Evolutionary conservation across 2,329 filamentous ascomycete genomes (phyloP), one percentile per base, ranked within the genome.

Genomic region (Graphilbum sp.): DNA sequence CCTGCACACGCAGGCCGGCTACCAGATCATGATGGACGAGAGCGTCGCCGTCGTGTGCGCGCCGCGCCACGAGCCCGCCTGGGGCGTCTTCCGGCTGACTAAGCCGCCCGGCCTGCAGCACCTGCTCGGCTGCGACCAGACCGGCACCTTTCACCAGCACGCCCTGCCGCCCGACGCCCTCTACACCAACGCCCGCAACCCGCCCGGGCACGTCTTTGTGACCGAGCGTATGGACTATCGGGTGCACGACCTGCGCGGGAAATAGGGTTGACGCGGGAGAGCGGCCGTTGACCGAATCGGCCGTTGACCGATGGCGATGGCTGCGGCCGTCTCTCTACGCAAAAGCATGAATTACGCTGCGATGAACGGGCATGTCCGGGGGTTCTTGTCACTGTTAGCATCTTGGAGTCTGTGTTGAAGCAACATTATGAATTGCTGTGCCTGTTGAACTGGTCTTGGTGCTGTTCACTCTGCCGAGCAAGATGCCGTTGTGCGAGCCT

Each of bases 11-110:
- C 88, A 94, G 52, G 78, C 79, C 3, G 86, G 86, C 11, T 96
- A 95, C 54, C 90, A 98, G 58, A 77, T 90, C 42, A 95, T 95
- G 85, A 72, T 96, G 59, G 79, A 86, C 1, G 90, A 98, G 63
- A 92, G 84, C 49, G 86, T 98, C 45, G 90, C 90, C 4, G 93
- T 98, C 50, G 90, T 98, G 30, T 98, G 90, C 59, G 84, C 90
- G 6, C 90, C 90, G 1, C 79, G 71, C 40, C 84, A 81, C 50
- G 65, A 68, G 27, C 82, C 81, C 33, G 80, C 76, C 74, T 88
- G 84, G 65, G 90, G 90, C 35, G 80, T 92, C 19, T 98, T 96
- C 59, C 75, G 90, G 25, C 65, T 98, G 5, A 98, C 90, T 0
- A 83, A 95, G 56, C 90, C 90, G 0, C 88, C 90, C 0, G 90